A percentile compares a stretch with the other conserved stretches of the same genome.
Conservation (phyloP, 148 eudicot genomes). For the Suaeda aralocaspica region DNA sequence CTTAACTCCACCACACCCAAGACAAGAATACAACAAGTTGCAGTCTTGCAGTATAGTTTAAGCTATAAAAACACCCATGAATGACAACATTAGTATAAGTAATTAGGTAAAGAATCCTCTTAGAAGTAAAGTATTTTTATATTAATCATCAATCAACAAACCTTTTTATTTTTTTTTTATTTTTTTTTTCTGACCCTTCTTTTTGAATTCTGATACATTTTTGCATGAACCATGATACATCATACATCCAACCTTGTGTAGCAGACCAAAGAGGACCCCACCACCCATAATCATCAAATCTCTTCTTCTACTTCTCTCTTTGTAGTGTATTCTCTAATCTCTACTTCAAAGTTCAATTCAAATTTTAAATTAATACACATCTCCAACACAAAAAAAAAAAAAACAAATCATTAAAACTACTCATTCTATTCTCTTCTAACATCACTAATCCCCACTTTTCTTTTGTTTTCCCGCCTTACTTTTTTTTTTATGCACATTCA, state of each 20-base stretch:
- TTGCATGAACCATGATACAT: conserved; percentile 5
- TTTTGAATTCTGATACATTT: background rate
- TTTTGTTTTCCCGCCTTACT: conserved; percentile 29
- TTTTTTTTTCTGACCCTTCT: background rate
- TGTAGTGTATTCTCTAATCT: background rate
- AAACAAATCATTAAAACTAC: conserved; percentile 24
- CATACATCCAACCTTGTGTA: conserved; percentile 9
- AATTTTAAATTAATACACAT: too few species aligned
- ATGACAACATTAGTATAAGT: conserved; percentile 1
- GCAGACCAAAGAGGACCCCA: conserved; percentile 20
- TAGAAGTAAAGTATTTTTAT: conserved; percentile 25
- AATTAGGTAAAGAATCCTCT: conserved; percentile 26
- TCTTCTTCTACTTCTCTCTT: conserved; percentile 1
- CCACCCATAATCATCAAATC: conserved; percentile 14
- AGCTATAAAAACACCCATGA: conserved; percentile 19
- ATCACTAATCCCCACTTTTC: conserved; percentile 19
- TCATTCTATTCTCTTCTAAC: conserved; percentile 11
- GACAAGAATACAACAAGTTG: background rate
- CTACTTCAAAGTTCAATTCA: conserved; percentile 1
- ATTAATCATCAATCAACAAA: background rate
- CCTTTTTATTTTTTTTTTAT: background rate
- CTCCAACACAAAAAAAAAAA: background rate
- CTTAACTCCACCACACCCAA: background rate
- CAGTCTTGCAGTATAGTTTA: conserved; percentile 12
- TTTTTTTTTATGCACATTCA: conserved; percentile 13